phyloP scores from a whole-genome alignment of 2,329 filamentous ascomycete genomes.

The Onygenales sp. region DNA sequence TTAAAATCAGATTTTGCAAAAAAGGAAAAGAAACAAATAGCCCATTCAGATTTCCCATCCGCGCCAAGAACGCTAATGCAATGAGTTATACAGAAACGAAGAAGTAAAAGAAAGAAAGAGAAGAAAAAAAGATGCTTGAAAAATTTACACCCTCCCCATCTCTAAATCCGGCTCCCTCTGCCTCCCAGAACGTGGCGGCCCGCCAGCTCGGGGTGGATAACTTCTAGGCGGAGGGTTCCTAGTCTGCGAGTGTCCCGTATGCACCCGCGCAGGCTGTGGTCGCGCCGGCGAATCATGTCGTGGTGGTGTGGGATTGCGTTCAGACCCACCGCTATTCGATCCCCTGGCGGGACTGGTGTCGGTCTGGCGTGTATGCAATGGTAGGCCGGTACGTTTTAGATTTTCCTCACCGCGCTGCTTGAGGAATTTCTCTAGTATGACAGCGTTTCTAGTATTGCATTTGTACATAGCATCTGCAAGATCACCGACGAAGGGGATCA shows the following conservation, averaged over 20 bases:
- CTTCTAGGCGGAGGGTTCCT: too few relatives aligned
- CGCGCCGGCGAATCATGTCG: constrained; percentile 9
- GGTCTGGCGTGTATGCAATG: constrained; percentile 1
- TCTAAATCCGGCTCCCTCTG: constrained; percentile 17
- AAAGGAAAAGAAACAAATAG: constrained; percentile 9
- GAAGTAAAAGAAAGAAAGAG: not conserved
- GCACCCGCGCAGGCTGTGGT: constrained; percentile 15
- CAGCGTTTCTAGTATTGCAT: constrained; percentile 39
- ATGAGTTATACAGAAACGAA: not conserved
- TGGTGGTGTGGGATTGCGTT: not conserved
- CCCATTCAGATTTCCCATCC: too few relatives aligned
- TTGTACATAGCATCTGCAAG: constrained; percentile 39
- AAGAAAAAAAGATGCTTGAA: constrained; percentile 3
- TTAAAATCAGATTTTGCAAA: not conserved
- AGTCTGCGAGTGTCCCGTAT: not conserved
- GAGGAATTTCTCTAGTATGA: constrained; percentile 36
- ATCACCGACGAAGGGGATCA: constrained; percentile 43
- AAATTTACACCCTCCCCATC: constrained; percentile 9
- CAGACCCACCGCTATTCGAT: too few relatives aligned
- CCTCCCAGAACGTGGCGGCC: constrained; percentile 11
- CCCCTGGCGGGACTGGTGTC: constrained; percentile 9
- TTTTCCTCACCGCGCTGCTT: constrained; percentile 28
- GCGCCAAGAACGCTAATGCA: not conserved
- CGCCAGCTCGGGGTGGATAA: too few relatives aligned
- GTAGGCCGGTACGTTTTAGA: constrained; percentile 1